A percentile compares a stretch with the other conserved stretches of the same genome.
These are phyloP conservation scores for Terfezia claveryi DNA, from an alignment of 495 filamentous ascomycete genomes.

Conservation along the genomic window DNA sequence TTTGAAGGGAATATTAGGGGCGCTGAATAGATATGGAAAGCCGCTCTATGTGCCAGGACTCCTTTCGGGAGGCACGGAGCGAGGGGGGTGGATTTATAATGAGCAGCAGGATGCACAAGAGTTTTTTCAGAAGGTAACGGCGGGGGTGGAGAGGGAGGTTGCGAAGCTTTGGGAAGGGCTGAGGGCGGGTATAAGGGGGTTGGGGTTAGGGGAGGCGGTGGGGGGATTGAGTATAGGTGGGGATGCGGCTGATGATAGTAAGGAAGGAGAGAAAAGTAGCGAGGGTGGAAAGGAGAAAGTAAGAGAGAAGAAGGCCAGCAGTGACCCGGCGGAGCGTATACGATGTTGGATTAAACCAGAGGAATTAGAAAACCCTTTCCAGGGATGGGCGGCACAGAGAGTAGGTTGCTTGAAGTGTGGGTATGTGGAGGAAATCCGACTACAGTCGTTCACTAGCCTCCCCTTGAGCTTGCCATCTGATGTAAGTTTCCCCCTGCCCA, in stretches of 20 bases:
- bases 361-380: constrained; percentile 37
- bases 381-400: constrained; percentile 71
- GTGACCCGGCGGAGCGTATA: constrained; percentile 4
- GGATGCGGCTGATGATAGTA: constrained; percentile 2
- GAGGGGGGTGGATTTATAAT: constrained; percentile 14
- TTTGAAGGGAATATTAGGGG: constrained; percentile 6
- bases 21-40: constrained; percentile 6
- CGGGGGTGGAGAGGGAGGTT: constrained; percentile 65
- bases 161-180: constrained; percentile 25
- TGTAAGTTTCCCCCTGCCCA: background rate
- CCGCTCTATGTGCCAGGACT: background rate
- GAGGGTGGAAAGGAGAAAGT: constrained; percentile 23
- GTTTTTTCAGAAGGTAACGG: constrained; percentile 77
- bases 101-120: constrained; percentile 97
- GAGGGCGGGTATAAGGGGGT: constrained; percentile 17
- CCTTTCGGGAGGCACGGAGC: constrained; percentile 4
- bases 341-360: constrained; percentile 6
- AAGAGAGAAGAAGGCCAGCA: constrained; percentile 5
- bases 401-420: constrained; percentile 76
- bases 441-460: constrained; percentile 85
- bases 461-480: constrained; percentile 44
- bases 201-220: constrained; percentile 9
- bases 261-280: constrained; percentile 19
- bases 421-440: constrained; percentile 60
- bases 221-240: background rate